These are phyloP conservation scores for Camillea tinctor DNA, from an alignment of 2,329 filamentous ascomycete species.

Conservation along the genomic window DNA sequence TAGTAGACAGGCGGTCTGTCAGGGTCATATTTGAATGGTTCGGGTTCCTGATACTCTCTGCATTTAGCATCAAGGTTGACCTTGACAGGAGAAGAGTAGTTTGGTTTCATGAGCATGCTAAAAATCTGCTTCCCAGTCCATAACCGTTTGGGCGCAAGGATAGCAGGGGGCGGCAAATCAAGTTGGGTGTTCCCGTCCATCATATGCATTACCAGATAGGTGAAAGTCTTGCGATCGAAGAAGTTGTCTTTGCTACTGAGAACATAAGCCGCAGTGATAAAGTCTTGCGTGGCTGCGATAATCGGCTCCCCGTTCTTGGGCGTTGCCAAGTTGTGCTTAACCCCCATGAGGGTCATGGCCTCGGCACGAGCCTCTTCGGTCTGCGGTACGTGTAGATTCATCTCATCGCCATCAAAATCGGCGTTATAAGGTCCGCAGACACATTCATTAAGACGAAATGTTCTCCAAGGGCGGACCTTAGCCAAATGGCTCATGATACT, in stretches of 20 bases:
- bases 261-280: slow-evolving; percentile 92
- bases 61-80: slow-evolving; percentile 94
- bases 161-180: slow-evolving; percentile 81
- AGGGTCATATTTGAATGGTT: slow-evolving; percentile 9
- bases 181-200: slow-evolving; percentile 74
- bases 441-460: slow-evolving; percentile 96
- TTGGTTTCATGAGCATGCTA: slow-evolving; percentile 86
- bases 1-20: slow-evolving; percentile 54
- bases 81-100: slow-evolving; percentile 75
- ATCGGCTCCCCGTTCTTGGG: slow-evolving; percentile 98
- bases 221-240: slow-evolving; percentile 84
- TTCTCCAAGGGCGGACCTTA: slow-evolving; percentile 92
- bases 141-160: slow-evolving; percentile 79
- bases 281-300: slow-evolving; percentile 98
- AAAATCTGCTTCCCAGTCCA: slow-evolving; percentile 99
- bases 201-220: slow-evolving; percentile 92
- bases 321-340: slow-evolving; percentile 93
- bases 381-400: slow-evolving; percentile 97
- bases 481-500: slow-evolving; percentile 96
- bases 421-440: slow-evolving; percentile 98
- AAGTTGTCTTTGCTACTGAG: slow-evolving; percentile 92
- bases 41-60: slow-evolving; percentile 60
- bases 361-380: slow-evolving; percentile 95
- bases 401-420: slow-evolving; percentile 98
- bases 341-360: slow-evolving; percentile 94